phyloP scores from a whole-genome alignment of 345 rosid genomes.

The Citrus glauca region DNA sequence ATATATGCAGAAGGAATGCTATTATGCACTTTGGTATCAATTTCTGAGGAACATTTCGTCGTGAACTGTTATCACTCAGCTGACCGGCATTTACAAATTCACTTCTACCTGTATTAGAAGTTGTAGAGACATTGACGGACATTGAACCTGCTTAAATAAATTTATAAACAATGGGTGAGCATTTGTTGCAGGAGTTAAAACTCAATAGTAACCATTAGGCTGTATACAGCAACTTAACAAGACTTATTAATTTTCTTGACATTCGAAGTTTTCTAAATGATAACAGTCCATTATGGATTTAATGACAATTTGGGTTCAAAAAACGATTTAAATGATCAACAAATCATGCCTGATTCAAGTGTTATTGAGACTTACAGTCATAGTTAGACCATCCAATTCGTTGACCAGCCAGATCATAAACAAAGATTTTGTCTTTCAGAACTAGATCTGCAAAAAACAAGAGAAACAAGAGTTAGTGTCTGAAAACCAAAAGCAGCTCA shows the following conservation, averaged over 20 bases:
- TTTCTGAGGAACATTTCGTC: conserved; percentile 7
- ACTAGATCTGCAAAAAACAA: conserved; percentile 62
- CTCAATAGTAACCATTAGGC: not conserved
- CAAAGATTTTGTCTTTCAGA: conserved; percentile 79
- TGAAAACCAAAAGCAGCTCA: not conserved
- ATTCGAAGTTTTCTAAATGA: not conserved
- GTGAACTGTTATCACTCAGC: conserved; percentile 37
- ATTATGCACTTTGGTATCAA: conserved; percentile 12
- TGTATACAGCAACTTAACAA: not conserved
- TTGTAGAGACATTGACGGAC: conserved; percentile 74
- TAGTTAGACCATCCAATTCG: conserved; percentile 86
- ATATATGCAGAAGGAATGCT: conserved; percentile 23
- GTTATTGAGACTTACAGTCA: conserved; percentile 57
- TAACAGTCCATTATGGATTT: not conserved
- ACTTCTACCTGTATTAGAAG: conserved; percentile 50
- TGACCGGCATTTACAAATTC: conserved; percentile 71
- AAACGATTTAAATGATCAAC: not conserved
- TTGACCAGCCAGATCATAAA: conserved; percentile 79
- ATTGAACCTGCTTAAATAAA: conserved; percentile 47
- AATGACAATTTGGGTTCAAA: not conserved
- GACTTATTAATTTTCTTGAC: not conserved
- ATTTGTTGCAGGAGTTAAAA: not conserved
- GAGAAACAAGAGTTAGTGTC: not conserved
- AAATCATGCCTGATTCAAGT: not conserved
- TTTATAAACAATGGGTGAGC: conserved; percentile 5